A percentile compares a stretch with the other conserved stretches of the same genome.
phyloP scores from a whole-genome alignment of 768 basidiomycete species.

The Trametes punicea region DNA sequence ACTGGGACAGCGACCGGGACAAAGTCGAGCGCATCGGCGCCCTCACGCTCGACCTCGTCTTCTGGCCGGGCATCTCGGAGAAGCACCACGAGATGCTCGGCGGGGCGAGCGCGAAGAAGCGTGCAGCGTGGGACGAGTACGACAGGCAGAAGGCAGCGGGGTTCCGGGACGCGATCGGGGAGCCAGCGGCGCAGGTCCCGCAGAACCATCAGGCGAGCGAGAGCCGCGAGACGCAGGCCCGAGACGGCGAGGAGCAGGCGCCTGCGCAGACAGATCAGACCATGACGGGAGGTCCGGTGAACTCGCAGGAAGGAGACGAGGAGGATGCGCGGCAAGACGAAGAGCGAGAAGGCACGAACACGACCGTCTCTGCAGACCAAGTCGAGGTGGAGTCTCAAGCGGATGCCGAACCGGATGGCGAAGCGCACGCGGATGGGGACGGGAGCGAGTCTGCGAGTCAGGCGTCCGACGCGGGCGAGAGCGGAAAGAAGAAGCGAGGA shows the following conservation, averaged over 20 bases:
- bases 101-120: conserved; percentile 23
- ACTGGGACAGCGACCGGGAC: conserved; percentile 29
- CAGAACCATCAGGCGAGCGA: conserved; percentile 18
- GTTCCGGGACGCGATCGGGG: conserved; percentile 23
- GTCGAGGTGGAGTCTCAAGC: conserved; percentile 16
- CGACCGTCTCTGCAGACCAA: conserved; percentile 14
- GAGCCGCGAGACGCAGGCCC: conserved; percentile 18
- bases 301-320: conserved; percentile 14
- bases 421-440: background rate
- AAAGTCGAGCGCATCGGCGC: conserved; percentile 27
- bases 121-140: conserved; percentile 29
- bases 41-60: conserved; percentile 25
- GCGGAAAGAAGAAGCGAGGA: conserved; percentile 24
- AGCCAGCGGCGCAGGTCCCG: conserved; percentile 10
- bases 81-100: conserved; percentile 25
- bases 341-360: conserved; percentile 16
- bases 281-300: conserved; percentile 17
- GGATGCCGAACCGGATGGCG: conserved; percentile 17
- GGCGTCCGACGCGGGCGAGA: conserved; percentile 30
- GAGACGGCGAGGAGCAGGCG: background rate
- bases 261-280: conserved; percentile 7
- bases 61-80: conserved; percentile 30
- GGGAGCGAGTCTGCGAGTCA: conserved; percentile 25
- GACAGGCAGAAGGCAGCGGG: conserved; percentile 24
- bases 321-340: conserved; percentile 6